Base-by-base conservation (phyloP, 2,329 filamentous ascomycete species). In the Fusarium abutilonis region DNA sequence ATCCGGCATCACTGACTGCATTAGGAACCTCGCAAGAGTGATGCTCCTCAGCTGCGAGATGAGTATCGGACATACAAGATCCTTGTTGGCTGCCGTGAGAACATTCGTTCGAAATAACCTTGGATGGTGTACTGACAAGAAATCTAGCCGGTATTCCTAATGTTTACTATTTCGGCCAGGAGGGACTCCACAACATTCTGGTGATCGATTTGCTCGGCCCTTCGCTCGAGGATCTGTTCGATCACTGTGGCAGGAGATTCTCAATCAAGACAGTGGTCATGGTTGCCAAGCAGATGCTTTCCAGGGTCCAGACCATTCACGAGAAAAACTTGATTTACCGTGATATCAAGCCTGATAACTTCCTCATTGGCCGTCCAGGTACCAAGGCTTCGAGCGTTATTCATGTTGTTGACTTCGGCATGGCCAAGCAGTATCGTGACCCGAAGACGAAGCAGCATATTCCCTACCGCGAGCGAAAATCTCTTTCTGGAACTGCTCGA, bases 61-160 rank as follows among this genome's bases (percentile, higher is more conserved):
- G 95, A 99, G 78, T 99, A 99, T 79, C 88, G 95, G 74, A 99
- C 95, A 59, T 99, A 99, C 84, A 99, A 99, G 84, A 98, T 99
- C 72, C 87, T 99, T 69, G 95, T 98, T 68, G 95, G 95, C 76
- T 99, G 95, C 83, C 94, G 95, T 99, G 83, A 90, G 95, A 62
- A 52, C 38, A 29, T 14, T 32, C 31, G 9, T 42, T 5, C 39
- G 8, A 44, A 11, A 15, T 14, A 15, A n/a, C 13, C 90, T 56
- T 43, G 49, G 49, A 55, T 21, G 34, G 6, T 62, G 66, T 53
- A 71, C 71, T 70, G 56, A 71, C 60, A 36, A 40, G 23, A 17
- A 36, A 55, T 43, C 26, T 76, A 98, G 94, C 94, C 73, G 95
- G 95, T 73, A 98, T 99, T 70, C 95, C 95, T 73, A 98, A 98